Base-by-base conservation (phyloP, 768 basidiomycete genomes). In the Suillus decipiens region DNA sequence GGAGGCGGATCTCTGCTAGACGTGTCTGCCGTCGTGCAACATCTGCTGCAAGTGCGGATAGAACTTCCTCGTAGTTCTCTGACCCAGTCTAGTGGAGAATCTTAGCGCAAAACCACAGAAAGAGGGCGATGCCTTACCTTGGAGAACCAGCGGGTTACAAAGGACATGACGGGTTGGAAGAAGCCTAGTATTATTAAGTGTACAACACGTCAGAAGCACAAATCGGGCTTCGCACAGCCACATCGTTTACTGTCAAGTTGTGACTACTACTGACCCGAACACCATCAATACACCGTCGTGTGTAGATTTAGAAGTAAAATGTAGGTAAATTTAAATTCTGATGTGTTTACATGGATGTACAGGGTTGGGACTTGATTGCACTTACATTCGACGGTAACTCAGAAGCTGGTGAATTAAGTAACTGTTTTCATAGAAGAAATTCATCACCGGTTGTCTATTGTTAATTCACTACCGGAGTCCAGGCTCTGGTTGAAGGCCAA, bases 1-100 rank as follows among this genome's bases (percentile, higher is more conserved):
- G 86, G 61, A 92, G 77, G n/a, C 92, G 87, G 66, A 96, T 90
- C 71, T 93, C 93, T 1, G 89, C 86, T 17, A 95, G 84, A 63
- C 84, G 82, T 47, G 84, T 80, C 75, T 92, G 89, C 15, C 90
- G 86, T 64, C 89, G 86, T 70, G 87, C 84, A 61, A 95, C 89
- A 70, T 90, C 85, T 28, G 78, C 73, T 10, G 88, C 87, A 60
- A 95, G 81, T 51, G 78, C 75, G 28, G 88, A 82, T 34, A 95
- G 84, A 62, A 92, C 76, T 24, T 87, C 82, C 70, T 93, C 92
- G 71, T 89, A 93, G 78, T 95, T 89, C 68, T 92, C 89, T 19
- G 72, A 59, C 0, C 62, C 41, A 34, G 56, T 59, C 74, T 75
- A 54, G 48, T 12, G 9, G 28, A 50, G 6, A 42, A 22, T 17